Evolutionary conservation across 2,329 filamentous ascomycete genomes (phyloP).

Genomic region (Nigrospora osmanthi): DNA sequence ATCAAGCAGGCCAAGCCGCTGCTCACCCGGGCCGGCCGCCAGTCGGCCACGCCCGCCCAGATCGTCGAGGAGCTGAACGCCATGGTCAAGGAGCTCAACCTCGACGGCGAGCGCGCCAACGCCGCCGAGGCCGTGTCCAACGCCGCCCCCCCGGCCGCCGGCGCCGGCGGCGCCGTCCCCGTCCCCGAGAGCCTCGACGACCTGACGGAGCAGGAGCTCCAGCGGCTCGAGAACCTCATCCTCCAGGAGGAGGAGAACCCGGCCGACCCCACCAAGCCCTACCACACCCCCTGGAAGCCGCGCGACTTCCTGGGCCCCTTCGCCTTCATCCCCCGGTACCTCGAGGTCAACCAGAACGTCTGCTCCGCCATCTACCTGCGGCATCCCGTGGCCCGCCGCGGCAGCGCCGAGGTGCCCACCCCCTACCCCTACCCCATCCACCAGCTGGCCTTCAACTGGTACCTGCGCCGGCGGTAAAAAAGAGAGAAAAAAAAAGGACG

Average conservation of each 20-base stretch:
- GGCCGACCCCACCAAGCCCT: conserved; percentile 69
- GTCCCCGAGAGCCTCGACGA: conserved; percentile 23
- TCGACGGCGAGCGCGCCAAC: conserved; percentile 9
- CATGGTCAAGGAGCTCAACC: conserved; percentile 38
- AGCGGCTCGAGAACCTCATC: conserved; percentile 48
- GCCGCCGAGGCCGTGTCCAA: conserved; percentile 7
- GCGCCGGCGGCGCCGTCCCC: conserved; percentile 13
- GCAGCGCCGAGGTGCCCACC: conserved; percentile 74
- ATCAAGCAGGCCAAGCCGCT: conserved; percentile 56
- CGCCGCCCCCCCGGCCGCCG: conserved; percentile 9
- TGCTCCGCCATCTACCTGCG: conserved; percentile 92
- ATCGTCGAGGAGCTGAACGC: conserved; percentile 47
- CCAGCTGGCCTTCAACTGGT: conserved; percentile 90
- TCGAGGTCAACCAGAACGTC: conserved; percentile 96
- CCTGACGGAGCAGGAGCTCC: conserved; percentile 44
- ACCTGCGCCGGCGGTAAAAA: conserved; percentile 66
- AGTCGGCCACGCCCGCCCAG: conserved; percentile 24
- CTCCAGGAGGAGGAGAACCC: conserved; percentile 65
- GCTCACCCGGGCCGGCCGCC: conserved; percentile 42
- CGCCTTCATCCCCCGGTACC: conserved; percentile 87
- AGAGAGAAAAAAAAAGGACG: not conserved
- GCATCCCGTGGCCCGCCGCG: conserved; percentile 83
- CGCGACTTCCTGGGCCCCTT: conserved; percentile 84
- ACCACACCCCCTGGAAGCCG: conserved; percentile 84
- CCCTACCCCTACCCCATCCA: conserved; percentile 66